phyloP scores from a whole-genome alignment of 2,329 filamentous ascomycete species.

The Sporothrix pallida region DNA sequence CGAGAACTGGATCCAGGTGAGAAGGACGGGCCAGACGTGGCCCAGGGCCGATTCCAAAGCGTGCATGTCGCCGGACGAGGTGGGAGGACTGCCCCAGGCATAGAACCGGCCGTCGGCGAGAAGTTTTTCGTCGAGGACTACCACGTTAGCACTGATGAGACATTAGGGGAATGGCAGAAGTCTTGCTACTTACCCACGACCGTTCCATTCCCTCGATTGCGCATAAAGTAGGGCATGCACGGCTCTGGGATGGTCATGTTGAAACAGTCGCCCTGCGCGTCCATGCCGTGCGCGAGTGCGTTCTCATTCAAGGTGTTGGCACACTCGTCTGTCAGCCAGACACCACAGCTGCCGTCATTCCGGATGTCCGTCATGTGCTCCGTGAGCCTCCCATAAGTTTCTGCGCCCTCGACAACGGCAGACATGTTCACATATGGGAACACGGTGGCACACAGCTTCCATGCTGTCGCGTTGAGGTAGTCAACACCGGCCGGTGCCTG shows the following conservation, averaged over 20 bases:
- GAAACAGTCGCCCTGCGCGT: conserved; percentile 22
- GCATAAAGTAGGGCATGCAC: conserved; percentile 25
- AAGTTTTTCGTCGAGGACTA: conserved; percentile 24
- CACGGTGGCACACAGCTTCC: conserved; percentile 34
- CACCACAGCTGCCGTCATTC: conserved; percentile 29
- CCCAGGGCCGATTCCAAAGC: not conserved
- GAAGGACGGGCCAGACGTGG: conserved; percentile 31
- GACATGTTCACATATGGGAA: conserved; percentile 31
- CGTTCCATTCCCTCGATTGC: conserved; percentile 20
- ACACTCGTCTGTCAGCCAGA: conserved; percentile 32
- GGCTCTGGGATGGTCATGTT: conserved; percentile 15
- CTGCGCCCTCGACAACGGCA: not conserved
- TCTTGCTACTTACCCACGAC: conserved; percentile 15
- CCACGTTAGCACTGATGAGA: not conserved
- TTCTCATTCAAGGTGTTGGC: conserved; percentile 6
- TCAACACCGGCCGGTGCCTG: conserved; percentile 23
- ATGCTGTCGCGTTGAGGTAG: conserved; percentile 22
- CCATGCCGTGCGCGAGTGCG: conserved; percentile 21
- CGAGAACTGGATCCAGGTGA: conserved; percentile 30
- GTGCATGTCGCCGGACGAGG: not conserved
- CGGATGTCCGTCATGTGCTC: not conserved
- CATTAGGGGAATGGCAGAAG: not conserved
- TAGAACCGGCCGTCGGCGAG: conserved; percentile 28
- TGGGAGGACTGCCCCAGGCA: conserved; percentile 29
- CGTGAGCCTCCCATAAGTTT: not conserved